These are phyloP conservation scores for Gracilaria gracilis DNA, from an alignment of 23 red algal genomes.

Conservation along the genomic window DNA sequence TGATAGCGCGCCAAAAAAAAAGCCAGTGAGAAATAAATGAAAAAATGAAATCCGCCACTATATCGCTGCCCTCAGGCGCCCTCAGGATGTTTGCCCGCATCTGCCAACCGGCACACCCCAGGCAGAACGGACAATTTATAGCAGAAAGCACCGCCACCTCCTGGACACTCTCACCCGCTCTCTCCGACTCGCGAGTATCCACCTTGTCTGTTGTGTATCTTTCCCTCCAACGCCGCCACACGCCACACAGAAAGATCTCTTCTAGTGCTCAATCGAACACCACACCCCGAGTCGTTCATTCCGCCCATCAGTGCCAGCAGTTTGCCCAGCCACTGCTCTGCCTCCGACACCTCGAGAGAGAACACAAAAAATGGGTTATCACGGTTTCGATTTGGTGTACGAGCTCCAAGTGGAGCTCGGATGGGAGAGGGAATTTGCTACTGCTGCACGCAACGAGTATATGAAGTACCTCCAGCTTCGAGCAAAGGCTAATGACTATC, in stretches of 20 bases:
- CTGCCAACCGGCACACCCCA: not conserved
- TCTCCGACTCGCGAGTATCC: not conserved
- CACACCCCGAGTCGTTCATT: not conserved
- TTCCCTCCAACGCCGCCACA: not conserved
- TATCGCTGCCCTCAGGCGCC: not conserved
- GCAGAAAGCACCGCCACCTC: not conserved
- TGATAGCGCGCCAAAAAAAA: constrained; percentile 1
- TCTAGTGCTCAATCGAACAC: not conserved
- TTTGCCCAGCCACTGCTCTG: not conserved
- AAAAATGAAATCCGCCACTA: not conserved
- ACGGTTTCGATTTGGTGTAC: constrained; percentile 45
- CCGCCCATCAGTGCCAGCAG: not conserved
- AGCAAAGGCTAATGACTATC: constrained; percentile 46
- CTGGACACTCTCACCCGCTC: not conserved
- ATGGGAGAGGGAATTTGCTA: constrained; percentile 55
- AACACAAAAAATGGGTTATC: not conserved
- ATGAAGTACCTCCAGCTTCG: constrained; percentile 55
- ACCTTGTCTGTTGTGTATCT: not conserved
- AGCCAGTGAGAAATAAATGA: not conserved
- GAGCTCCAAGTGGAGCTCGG: constrained; percentile 69
- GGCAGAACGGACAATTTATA: not conserved
- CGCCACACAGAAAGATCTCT: not conserved
- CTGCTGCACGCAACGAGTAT: constrained; percentile 48
- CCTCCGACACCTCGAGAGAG: not conserved
- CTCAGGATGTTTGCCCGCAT: not conserved